phyloP scores from a whole-genome alignment of 179 eudicot species.

The Amaranthus tricolor region DNA sequence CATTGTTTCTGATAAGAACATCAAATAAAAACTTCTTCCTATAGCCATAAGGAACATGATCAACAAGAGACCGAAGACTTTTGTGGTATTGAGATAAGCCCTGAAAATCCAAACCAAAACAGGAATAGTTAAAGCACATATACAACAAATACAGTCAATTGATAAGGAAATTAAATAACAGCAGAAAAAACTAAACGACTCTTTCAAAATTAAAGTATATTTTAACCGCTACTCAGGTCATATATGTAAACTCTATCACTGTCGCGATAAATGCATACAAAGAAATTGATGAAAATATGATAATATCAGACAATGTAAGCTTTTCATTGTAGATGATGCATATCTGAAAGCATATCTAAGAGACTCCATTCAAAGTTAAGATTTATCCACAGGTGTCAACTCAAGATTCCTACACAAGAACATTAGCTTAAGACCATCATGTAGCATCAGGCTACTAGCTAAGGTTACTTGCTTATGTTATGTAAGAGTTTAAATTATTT shows the following conservation, averaged over 20 bases:
- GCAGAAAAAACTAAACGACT: not conserved
- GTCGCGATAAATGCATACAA: not conserved
- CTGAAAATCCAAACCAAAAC: slow-evolving; percentile 36
- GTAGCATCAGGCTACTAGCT: no score
- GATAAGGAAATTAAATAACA: not conserved
- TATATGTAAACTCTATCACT: not conserved
- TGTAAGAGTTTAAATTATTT: no score
- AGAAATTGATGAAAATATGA: not conserved
- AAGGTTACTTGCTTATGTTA: no score
- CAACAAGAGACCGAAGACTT: slow-evolving; percentile 80
- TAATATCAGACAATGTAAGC: not conserved
- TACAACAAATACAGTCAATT: not conserved
- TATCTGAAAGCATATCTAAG: no score
- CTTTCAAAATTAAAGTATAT: not conserved
- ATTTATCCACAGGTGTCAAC: no score
- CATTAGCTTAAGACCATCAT: no score
- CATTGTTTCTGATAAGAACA: slow-evolving; percentile 84
- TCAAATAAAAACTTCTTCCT: slow-evolving; percentile 75
- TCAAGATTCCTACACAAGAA: no score
- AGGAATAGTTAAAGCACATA: not conserved
- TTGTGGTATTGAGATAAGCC: slow-evolving; percentile 95
- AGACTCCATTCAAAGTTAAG: no score
- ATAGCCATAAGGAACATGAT: slow-evolving; percentile 87
- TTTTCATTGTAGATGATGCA: not conserved
- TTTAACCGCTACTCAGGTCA: not conserved